Conservation (phyloP, 495 filamentous ascomycete species). For the Entonaema liquescens region DNA sequence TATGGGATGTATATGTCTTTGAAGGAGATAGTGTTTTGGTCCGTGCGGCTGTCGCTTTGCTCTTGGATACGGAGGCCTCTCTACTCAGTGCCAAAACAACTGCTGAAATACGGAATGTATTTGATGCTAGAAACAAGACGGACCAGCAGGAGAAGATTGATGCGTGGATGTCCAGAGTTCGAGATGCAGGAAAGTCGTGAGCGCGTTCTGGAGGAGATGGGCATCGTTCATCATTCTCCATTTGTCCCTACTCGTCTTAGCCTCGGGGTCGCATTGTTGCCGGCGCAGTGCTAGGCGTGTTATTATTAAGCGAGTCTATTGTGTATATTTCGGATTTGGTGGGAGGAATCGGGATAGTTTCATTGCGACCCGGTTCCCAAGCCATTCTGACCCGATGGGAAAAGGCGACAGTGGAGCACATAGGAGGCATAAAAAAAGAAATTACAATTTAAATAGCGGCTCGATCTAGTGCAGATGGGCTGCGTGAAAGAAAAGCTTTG, state of each 20-base stretch:
- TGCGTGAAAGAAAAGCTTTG: conserved; percentile 3
- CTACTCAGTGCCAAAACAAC: conserved; percentile 49
- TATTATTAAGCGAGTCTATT: neutral
- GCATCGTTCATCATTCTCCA: neutral
- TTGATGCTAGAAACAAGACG: conserved; percentile 33
- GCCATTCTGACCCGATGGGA: neutral
- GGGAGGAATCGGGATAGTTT: neutral
- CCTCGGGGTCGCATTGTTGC: neutral
- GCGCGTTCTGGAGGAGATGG: neutral
- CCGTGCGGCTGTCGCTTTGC: conserved; percentile 76
- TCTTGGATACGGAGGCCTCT: conserved; percentile 59
- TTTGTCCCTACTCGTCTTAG: neutral
- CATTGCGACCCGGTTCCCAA: neutral
- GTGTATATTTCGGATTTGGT: neutral
- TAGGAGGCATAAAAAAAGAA: conserved; percentile 1
- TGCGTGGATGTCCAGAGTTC: conserved; percentile 72
- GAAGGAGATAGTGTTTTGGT: conserved; percentile 88
- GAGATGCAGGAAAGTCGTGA: conserved; percentile 69
- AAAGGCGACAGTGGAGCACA: conserved; percentile 14
- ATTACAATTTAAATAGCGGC: neutral
- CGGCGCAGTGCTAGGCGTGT: neutral
- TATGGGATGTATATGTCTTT: conserved; percentile 96
- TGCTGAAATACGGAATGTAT: conserved; percentile 45
- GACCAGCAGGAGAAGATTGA: conserved; percentile 64
- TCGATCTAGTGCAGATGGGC: conserved; percentile 30